Conservation (phyloP, 345 rosid species). For the Heritiera fomes region DNA sequence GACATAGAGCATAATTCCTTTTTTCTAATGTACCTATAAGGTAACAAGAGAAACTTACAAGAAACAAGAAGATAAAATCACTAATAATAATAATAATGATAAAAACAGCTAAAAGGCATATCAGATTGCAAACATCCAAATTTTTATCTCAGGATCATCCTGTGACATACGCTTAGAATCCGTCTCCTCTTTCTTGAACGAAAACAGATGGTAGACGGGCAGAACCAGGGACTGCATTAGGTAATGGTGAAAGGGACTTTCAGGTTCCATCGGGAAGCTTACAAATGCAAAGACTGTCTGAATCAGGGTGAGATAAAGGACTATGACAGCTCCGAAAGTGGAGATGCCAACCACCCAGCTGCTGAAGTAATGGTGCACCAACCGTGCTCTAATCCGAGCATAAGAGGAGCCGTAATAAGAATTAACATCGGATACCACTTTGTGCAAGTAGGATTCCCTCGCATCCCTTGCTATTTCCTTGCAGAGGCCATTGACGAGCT, state of each 20-base stretch:
- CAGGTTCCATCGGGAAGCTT: too few relatives aligned
- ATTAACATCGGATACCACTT: conserved; percentile 21
- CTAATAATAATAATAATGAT: too few relatives aligned
- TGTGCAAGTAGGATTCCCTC: conserved; percentile 19
- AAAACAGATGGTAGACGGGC: background rate
- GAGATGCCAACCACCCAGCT: conserved; percentile 33
- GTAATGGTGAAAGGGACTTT: background rate
- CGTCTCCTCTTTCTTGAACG: background rate
- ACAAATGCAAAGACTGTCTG: conserved; percentile 24
- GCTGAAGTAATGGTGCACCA: conserved; percentile 34
- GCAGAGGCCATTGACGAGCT: conserved; percentile 30
- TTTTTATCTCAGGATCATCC: too few relatives aligned
- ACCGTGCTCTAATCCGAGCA: conserved; percentile 18
- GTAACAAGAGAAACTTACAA: too few relatives aligned
- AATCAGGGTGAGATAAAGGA: conserved; percentile 23
- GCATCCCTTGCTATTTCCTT: conserved; percentile 27
- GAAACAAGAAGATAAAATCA: too few relatives aligned
- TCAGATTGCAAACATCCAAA: background rate
- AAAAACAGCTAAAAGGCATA: background rate
- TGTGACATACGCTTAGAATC: background rate
- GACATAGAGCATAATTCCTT: too few relatives aligned
- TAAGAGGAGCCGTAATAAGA: background rate
- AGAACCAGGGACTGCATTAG: background rate
- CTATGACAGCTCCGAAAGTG: conserved; percentile 17
- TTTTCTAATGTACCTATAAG: too few relatives aligned